Evolutionary conservation across 345 rosid genomes (phyloP).

Genomic region (Bruguiera sexangula): DNA sequence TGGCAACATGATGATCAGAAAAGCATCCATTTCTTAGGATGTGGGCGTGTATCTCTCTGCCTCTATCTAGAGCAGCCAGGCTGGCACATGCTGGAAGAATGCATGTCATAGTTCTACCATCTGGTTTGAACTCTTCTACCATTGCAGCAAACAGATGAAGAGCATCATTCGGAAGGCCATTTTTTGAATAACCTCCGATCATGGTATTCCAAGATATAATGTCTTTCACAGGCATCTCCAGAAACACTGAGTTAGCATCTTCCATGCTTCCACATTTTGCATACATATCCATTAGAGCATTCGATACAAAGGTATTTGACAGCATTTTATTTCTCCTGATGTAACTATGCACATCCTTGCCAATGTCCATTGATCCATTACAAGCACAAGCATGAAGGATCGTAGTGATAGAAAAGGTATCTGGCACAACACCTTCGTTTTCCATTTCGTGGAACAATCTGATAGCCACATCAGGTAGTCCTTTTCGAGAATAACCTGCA

Average conservation of each 20-base stretch:
- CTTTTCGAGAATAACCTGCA: slow-evolving; percentile 63
- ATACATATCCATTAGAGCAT: slow-evolving; percentile 77
- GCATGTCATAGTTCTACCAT: slow-evolving; percentile 55
- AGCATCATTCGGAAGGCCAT: slow-evolving; percentile 57
- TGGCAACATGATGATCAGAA: slow-evolving; percentile 49
- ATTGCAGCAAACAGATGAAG: slow-evolving; percentile 40
- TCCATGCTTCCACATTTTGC: slow-evolving; percentile 71
- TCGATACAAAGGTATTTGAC: slow-evolving; percentile 44
- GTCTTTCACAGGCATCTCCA: slow-evolving; percentile 49
- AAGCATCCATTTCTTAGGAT: slow-evolving; percentile 45
- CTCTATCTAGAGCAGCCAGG: slow-evolving; percentile 62
- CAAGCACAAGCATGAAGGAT: slow-evolving; percentile 68
- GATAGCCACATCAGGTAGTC: slow-evolving; percentile 47
- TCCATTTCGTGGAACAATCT: slow-evolving; percentile 50
- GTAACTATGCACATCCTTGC: slow-evolving; percentile 55
- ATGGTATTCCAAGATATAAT: slow-evolving; percentile 66
- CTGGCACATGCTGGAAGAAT: slow-evolving; percentile 76
- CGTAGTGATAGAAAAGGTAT: slow-evolving; percentile 46
- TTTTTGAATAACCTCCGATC: slow-evolving; percentile 68
- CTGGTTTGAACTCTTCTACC: slow-evolving; percentile 45
- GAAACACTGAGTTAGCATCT: slow-evolving; percentile 51
- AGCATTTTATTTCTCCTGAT: slow-evolving; percentile 43
- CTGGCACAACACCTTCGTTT: slow-evolving; percentile 48
- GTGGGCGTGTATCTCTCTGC: slow-evolving; percentile 60
- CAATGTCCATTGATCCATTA: slow-evolving; percentile 46